These are phyloP conservation scores for Tylopilus microsporus DNA, from an alignment of 1,284 basidiomycete genomes.

Conservation along the genomic window DNA sequence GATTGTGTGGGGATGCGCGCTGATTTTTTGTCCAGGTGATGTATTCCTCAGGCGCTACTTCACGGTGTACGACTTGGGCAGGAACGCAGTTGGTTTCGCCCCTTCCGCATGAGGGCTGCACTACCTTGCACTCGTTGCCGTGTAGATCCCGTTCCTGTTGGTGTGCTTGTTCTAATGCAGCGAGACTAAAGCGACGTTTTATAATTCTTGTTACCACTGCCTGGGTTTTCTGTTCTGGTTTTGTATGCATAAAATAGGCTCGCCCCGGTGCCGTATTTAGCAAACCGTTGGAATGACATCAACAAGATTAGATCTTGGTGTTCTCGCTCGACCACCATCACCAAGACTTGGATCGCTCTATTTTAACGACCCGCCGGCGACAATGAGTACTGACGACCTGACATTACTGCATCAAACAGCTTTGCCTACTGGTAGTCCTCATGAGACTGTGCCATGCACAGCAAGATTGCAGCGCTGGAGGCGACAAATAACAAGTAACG, in stretches of 20 bases:
- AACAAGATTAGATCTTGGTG: neutral
- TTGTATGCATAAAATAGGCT: neutral
- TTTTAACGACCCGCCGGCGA: neutral
- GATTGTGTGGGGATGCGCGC: slow-evolving; percentile 2
- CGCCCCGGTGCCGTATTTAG: neutral
- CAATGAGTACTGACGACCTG: slow-evolving; percentile 17
- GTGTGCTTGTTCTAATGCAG: slow-evolving; percentile 13
- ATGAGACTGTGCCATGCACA: slow-evolving; percentile 19
- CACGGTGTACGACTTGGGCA: slow-evolving; percentile 90
- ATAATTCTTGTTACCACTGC: neutral
- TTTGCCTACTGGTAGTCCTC: neutral
- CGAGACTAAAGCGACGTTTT: neutral
- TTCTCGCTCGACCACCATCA: neutral
- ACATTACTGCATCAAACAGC: slow-evolving; percentile 6
- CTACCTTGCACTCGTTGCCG: neutral
- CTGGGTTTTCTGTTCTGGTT: neutral
- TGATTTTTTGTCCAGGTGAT: slow-evolving; percentile 50
- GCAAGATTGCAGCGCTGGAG: slow-evolving; percentile 25
- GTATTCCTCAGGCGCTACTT: slow-evolving; percentile 87
- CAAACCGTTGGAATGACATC: slow-evolving; percentile 2
- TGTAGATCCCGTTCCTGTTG: slow-evolving; percentile 8
- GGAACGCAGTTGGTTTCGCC: slow-evolving; percentile 86
- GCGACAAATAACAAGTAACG: slow-evolving; percentile 21
- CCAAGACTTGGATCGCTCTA: neutral
- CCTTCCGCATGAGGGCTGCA: slow-evolving; percentile 15